Evolutionary conservation across 495 filamentous ascomycete species (phyloP), one percentile per base, ranked within the genome.

Genomic region (Hypoxylon cercidicola): DNA sequence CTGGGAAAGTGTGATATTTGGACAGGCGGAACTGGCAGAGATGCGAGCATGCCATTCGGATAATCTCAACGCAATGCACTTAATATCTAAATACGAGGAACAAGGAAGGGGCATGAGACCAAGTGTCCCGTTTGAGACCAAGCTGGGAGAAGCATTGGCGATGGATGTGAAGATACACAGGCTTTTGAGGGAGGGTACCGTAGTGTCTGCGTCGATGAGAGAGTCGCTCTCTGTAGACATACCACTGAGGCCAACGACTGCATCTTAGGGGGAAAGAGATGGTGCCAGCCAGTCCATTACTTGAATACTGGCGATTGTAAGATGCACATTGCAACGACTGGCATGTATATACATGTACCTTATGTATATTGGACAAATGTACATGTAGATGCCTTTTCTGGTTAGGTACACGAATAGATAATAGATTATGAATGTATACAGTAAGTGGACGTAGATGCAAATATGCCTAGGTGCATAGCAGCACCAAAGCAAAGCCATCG

Each of bases 1-100:
- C 0, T 74, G 68, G 64, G 65, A 69, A 59, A 62, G 65, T 8
- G 54, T 69, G 12, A 74, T 74, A 20, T 48, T 72, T 9, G 71
- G 68, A 1, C 44, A 34, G 23, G 28, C 11, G 11, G 69, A 69
- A 51, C 32, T 74, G 3, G 44, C 39, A 11, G 52, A 64, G 45
- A 37, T 58, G 34, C 66, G 66, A 49, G 30, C 34, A 41, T 12
- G 12, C 20, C 25, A 40, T 37, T 12, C 25, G 13, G 34, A 44
- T n/a, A 15, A 15, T 0, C 20, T 57, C 25, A 11, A 57, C 2
- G 30, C 50, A 9, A 2, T 10, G 45, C 47, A 59, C 21, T 4
- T 74, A 20, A 57, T 67, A 32, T 4, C 43, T 0, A 37, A 39
- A 47, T 74, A 72, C 25, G 0, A 21, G 0, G 3, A 59, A 16